phyloP scores from a whole-genome alignment of 2,329 filamentous ascomycete genomes.

The Ophiostoma ips region DNA sequence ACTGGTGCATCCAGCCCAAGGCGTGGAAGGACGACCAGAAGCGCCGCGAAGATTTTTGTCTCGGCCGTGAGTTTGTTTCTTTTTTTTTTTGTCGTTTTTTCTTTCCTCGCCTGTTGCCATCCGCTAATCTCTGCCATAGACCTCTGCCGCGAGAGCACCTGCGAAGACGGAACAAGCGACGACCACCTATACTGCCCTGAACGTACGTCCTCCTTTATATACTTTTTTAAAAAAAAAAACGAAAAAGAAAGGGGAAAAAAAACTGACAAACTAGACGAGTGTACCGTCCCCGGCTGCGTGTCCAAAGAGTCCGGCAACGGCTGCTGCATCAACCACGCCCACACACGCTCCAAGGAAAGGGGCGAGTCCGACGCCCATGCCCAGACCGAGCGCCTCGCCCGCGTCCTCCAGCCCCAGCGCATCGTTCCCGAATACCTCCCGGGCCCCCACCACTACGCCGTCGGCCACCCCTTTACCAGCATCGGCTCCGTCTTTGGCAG shows the following conservation, averaged over 20 bases:
- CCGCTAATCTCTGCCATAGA: not conserved
- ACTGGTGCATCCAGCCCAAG: conserved; percentile 5
- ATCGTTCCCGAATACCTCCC: not conserved
- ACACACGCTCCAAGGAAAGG: not conserved
- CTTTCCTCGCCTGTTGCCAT: not conserved
- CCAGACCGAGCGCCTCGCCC: not conserved
- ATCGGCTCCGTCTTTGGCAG: not conserved
- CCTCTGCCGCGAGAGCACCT: not conserved
- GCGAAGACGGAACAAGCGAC: not conserved
- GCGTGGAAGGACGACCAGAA: conserved; percentile 4
- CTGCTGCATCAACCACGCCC: not conserved
- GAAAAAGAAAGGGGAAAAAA: not conserved
- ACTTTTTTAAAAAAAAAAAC: not conserved
- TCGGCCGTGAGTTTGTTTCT: conserved; percentile 4
- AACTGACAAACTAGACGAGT: not conserved
- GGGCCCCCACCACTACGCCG: not conserved
- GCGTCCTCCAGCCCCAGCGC: not conserved
- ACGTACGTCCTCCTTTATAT: not conserved
- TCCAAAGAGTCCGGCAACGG: not conserved
- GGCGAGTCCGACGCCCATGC: not conserved
- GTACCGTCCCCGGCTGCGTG: not conserved
- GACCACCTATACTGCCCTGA: not conserved
- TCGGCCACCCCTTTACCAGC: not conserved
- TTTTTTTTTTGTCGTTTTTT: not conserved
- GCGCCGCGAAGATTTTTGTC: conserved; percentile 8